phyloP scores from a whole-genome alignment of 495 filamentous ascomycete species.

The Talaromyces thailandensis region DNA sequence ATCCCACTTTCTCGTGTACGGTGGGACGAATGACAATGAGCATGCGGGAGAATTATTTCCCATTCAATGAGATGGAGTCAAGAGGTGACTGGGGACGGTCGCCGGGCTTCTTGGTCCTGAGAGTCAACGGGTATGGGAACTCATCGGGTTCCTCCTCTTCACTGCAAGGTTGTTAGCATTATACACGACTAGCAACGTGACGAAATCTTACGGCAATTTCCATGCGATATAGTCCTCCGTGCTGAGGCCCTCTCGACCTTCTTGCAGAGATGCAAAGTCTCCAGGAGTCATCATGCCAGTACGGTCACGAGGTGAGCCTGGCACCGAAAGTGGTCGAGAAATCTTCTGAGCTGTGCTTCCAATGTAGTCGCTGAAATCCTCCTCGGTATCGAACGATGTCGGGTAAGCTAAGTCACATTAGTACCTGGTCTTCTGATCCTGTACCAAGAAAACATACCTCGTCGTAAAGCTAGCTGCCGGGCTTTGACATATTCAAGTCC shows the following conservation, averaged over 20 bases:
- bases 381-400: conserved; percentile 63
- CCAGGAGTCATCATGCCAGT: conserved; percentile 98
- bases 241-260: conserved; percentile 83
- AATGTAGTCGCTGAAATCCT: conserved; percentile 77
- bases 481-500: conserved; percentile 99
- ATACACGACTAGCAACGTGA: not conserved
- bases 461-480: conserved; percentile 78
- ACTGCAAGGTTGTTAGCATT: conserved; percentile 36
- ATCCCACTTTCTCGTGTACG: not conserved
- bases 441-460: conserved; percentile 39
- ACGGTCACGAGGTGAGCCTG: conserved; percentile 82
- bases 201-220: conserved; percentile 81
- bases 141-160: conserved; percentile 95
- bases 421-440: not conserved
- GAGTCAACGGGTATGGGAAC: conserved; percentile 83
- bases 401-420: conserved; percentile 60
- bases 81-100: conserved; percentile 33
- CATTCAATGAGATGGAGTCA: conserved; percentile 32
- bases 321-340: conserved; percentile 83
- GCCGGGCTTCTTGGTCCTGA: conserved; percentile 39
- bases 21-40: not conserved
- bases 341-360: conserved; percentile 87
- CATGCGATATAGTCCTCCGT: conserved; percentile 98
- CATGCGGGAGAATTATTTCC: conserved; percentile 2
- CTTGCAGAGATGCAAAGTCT: conserved; percentile 92